Conservation (phyloP, 192 early-diverging fungal genomes). For the Cladochytrium replicatum region DNA sequence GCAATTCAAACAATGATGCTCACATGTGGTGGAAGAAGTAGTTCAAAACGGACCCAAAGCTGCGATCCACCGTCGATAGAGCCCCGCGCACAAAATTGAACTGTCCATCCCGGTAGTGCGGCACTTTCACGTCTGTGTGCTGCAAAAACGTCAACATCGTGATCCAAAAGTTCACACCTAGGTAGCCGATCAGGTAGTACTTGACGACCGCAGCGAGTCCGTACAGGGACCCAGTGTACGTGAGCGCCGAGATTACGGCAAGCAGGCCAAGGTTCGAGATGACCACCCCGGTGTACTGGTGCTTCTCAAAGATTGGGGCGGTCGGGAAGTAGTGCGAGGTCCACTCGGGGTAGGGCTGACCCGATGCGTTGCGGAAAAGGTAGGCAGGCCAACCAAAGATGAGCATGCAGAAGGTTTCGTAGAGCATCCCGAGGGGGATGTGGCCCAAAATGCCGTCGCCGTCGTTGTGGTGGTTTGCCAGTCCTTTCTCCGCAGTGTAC, state of each 20-base stretch:
- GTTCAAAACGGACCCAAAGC: constrained; percentile 23
- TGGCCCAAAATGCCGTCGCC: too few species aligned
- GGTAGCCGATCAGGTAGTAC: constrained; percentile 70
- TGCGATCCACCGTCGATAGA: constrained; percentile 28
- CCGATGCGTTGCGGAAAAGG: constrained; percentile 56
- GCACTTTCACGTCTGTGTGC: constrained; percentile 67
- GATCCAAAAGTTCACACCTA: constrained; percentile 67
- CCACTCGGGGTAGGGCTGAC: constrained; percentile 57
- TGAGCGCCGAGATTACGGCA: constrained; percentile 30
- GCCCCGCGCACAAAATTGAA: constrained; percentile 87
- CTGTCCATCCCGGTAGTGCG: constrained; percentile 61
- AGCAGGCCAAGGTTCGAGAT: constrained; percentile 58
- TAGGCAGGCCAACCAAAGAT: constrained; percentile 74
- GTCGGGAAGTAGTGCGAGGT: constrained; percentile 68
- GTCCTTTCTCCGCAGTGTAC: too few species aligned
- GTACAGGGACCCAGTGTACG: constrained; percentile 33
- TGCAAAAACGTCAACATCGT: constrained; percentile 72
- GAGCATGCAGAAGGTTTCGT: constrained; percentile 49
- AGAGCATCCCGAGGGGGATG: constrained; percentile 19
- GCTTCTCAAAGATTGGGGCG: constrained; percentile 58
- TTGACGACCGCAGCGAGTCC: constrained; percentile 45
- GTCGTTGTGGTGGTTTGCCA: too few species aligned
- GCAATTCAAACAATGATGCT: too few species aligned
- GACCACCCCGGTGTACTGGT: constrained; percentile 54
- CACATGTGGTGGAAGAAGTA: constrained; percentile 18